Base-by-base conservation (phyloP, 495 filamentous ascomycete species). In the Neurospora sp. region DNA sequence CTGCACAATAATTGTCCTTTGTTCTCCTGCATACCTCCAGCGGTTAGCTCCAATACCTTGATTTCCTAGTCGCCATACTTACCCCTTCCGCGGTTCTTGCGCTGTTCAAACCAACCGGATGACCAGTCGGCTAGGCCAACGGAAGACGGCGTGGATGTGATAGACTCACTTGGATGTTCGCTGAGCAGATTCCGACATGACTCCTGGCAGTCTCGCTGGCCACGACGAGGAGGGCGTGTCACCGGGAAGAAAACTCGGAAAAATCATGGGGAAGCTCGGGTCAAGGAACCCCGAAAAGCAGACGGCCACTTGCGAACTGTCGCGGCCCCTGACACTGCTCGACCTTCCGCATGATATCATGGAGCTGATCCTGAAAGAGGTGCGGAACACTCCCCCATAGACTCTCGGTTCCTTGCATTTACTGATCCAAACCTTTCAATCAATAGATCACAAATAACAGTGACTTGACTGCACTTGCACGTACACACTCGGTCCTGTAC, bases 311-410 rank as follows among this genome's bases (percentile, higher is more conserved):
- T 69, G 35, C n/a, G 77, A 78, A 12, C 78, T 79, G 39, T 85
- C 83, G 49, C 80, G 76, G 8, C 75, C 77, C 11, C 74, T 81
- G 39, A 84, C 85, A 20, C 85, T 98, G 39, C 85, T 97, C 9
- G 92, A 97, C 76, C 86, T 98, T 12, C 95, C 95, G 1, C 83
- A 96, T 74, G 95, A 98, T 81, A 88, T 97, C 23, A 81, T 98
- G 71, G 93, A 92, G 76, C 87, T 94, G 75, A 95, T 98, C 72
- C 89, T 97, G 71, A 95, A 94, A 83, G 92, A 97, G 89, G 95
- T 92, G 84, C 78, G 0, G 1, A 49, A 85, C 77, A 70, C 42
- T 18, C 42, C 35, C 42, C 39, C 31, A 66, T 74, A 20, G 20
- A 31, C 35, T 41, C 75, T 39, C 71, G 44, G 11, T 39, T 72